Evolutionary conservation across 305 asterid species (phyloP).

Genomic region (Fraxinus xanthoxyloides): DNA sequence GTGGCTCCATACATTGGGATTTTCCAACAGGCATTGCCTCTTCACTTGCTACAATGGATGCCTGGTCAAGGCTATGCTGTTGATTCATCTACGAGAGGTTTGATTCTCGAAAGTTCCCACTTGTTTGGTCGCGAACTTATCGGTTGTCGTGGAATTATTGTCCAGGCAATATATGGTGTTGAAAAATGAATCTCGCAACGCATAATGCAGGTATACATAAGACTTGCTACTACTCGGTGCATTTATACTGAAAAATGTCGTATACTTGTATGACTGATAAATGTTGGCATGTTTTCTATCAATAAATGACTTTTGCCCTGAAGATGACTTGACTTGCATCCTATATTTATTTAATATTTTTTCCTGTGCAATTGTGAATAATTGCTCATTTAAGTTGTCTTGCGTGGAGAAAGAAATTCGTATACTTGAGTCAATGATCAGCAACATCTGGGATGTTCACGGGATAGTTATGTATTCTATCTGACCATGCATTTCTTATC

Average conservation of each 20-base stretch:
- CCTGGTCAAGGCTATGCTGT: conserved; percentile 75
- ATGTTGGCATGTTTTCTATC: background rate
- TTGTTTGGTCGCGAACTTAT: conserved; percentile 50
- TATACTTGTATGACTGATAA: background rate
- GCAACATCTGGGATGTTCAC: conserved; percentile 42
- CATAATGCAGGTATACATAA: conserved; percentile 20
- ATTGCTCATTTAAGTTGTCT: background rate
- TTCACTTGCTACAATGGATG: conserved; percentile 87
- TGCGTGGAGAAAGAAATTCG: background rate
- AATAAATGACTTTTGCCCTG: background rate
- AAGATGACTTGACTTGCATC: background rate
- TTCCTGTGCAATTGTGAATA: background rate
- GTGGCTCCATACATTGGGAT: too few relatives aligned
- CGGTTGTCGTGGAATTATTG: conserved; percentile 40
- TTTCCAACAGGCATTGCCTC: conserved; percentile 44
- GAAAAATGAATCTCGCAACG: conserved; percentile 36
- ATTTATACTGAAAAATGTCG: background rate
- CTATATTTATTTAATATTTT: background rate
- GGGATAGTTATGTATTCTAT: conserved; percentile 45
- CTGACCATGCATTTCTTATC: conserved; percentile 46
- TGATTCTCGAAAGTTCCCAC: conserved; percentile 53
- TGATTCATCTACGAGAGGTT: conserved; percentile 52
- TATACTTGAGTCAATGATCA: conserved; percentile 33
- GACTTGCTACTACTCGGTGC: background rate
- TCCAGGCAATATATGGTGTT: conserved; percentile 54